Base-by-base conservation (phyloP, 805 yeast genomes). In the Saccharomycopsis lassenensis region DNA sequence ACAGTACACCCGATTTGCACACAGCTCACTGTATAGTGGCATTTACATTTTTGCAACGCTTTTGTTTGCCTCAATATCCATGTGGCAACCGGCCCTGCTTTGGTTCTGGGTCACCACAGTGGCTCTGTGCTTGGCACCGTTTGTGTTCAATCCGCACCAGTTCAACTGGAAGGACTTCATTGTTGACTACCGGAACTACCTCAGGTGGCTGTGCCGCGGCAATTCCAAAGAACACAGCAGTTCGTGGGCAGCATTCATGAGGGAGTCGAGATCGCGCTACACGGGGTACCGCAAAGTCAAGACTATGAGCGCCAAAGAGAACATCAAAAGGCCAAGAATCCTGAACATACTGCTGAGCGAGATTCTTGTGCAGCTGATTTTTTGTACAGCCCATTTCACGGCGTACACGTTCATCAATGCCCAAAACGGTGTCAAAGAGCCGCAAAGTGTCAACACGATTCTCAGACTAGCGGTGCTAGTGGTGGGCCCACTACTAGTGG, bases 61-160 rank as follows among this genome's bases (percentile, higher is more conserved):
- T 46, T 57, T 78, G 43, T 78, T 78, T 44, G 85, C 82, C 52
- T 71, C 86, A 14, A 74, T 75, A 49, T 69, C 86, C 20, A 76
- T 74, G 52, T 81, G 97, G 97, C 93, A 84, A 62, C 80, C 95
- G 17, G 83, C 96, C 29, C 67, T 91, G 50, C 61, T 89, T 46
- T 91, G 96, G 95, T 91, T 91, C 74, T 91, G 97, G 96, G 79
- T 91, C 41, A 80, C 94, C 14, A 65, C 86, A 49, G 68, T 86
- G 32, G 83, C 97, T 3, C 69, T 91, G 63, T 71, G 85, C 63
- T 74, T 85, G 49, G 79, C 97, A 33, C 98, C 98, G 52, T 86
- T 89, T 59, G 55, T 91, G 43, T 91, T 85, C 74, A 91, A 91
- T 63, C 98, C 98, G 32, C 96, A 89, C 63, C 97, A 91, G 67